Percentiles rank a stretch among this genome's conserved stretches.
Conservation (phyloP, 1,284 basidiomycete species). For the Rhodotorula sp. region DNA sequence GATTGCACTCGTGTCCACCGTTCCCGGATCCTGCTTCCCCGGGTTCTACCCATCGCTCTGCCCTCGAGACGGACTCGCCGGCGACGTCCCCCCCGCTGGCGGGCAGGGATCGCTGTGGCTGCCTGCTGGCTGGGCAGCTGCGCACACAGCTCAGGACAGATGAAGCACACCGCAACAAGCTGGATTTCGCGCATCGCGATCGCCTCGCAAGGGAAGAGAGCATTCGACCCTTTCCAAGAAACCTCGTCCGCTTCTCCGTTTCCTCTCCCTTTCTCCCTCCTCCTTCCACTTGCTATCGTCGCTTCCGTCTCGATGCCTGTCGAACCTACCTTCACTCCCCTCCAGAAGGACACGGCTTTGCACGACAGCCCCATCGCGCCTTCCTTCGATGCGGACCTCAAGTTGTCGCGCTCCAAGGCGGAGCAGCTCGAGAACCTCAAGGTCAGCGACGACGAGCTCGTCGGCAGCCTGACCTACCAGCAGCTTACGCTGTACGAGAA, state of each 20-base stretch:
- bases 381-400: slow-evolving; percentile 5
- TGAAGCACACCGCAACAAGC: no score
- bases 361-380: background rate
- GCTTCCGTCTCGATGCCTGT: background rate
- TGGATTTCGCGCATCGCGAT: background rate
- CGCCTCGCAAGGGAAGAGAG: background rate
- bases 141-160: no score
- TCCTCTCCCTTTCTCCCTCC: background rate
- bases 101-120: no score
- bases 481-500: slow-evolving; percentile 27
- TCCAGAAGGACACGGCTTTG: slow-evolving; percentile 3
- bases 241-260: background rate
- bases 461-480: slow-evolving; percentile 14
- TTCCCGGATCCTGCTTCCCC: no score
- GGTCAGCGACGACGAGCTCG: slow-evolving; percentile 16
- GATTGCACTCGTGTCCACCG: no score
- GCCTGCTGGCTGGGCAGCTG: no score
- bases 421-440: slow-evolving; percentile 10
- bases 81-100: no score
- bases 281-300: no score
- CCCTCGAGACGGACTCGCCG: no score
- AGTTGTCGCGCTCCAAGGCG: background rate
- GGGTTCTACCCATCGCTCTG: no score
- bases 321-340: background rate
- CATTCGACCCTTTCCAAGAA: no score